Evolutionary conservation across 73 alveolate genomes (phyloP), one percentile per base, ranked within the genome.

Genomic region (Urostyla sp.): DNA sequence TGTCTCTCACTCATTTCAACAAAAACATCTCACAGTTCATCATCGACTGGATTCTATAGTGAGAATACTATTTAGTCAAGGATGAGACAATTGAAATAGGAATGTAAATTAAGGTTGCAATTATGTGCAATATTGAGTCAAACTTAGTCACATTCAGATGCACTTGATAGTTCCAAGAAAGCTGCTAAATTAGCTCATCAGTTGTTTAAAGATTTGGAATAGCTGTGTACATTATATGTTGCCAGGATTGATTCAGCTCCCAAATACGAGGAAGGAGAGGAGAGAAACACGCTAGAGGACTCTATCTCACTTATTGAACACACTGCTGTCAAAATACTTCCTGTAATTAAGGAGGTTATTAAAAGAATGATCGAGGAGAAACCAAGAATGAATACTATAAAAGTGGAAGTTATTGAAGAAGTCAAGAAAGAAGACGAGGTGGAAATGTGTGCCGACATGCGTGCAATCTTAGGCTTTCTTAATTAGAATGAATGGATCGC

Each of bases 401-500:
- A 40, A 45, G 61, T 48, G 49, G 23, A 28, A 52, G 36, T 34
- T 20, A 36, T 40, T 21, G 53, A 67, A 50, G 30, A 67, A 21
- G 60, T 30, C 34, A 44, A 67, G 0, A 46, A 54, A 6, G 83
- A 69, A 35, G 48, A 31, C 34, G 69, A 69, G 48, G 40, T 46
- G 34, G 83, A 69, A 49, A 49, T 37, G 55, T 82, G 53, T 43
- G 73, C 80, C 0, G 93, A 85, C 28, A 75, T 85, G 89, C 48
- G 93, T 37, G 51, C 67, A 11, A 84, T 85, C 28, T 75, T 85
- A 0, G 93, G 93, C 26, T 85, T 75, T 36, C 63, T 85, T 35
- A 85, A 85, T 59, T 55, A 85, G 57, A 38, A 74, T 63, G 98
- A 93, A 66, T 90, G 95, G 98, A 82, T 93, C 24, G 85, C 86